Conservation (phyloP, 176 grass and related monocot genomes). For the Tillandsia fasciculata region DNA sequence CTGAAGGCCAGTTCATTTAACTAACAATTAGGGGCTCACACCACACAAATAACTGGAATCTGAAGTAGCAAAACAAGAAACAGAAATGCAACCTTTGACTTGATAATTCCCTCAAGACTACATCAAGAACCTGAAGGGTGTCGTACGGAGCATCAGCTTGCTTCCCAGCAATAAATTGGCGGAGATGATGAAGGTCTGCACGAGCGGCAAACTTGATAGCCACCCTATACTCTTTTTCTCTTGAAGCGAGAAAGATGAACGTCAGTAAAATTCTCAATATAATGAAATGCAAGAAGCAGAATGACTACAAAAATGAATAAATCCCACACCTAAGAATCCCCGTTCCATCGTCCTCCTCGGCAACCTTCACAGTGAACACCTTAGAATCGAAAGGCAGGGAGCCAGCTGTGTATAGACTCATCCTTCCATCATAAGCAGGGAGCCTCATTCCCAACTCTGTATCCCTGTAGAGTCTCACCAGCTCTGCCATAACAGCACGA, state of each 20-base stretch:
- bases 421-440: constrained; percentile 92
- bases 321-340: constrained; percentile 47
- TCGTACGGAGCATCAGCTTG: constrained; percentile 84
- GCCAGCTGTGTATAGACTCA: constrained; percentile 86
- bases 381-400: constrained; percentile 59
- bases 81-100: constrained; percentile 59
- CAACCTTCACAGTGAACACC: constrained; percentile 75
- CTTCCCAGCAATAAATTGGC: constrained; percentile 69
- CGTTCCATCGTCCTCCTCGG: constrained; percentile 52
- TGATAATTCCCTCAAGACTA: constrained; percentile 82
- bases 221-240: constrained; percentile 82
- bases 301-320: background rate
- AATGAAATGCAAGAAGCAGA: background rate
- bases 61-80: background rate
- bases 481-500: constrained; percentile 23
- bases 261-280: background rate
- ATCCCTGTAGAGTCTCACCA: constrained; percentile 47
- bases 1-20: constrained; percentile 18
- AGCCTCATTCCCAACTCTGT: constrained; percentile 68
- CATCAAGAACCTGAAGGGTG: constrained; percentile 87
- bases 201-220: constrained; percentile 90
- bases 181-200: constrained; percentile 87
- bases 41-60: background rate
- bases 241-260: constrained; percentile 21
- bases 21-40: background rate